Evolutionary conservation across 2,329 filamentous ascomycete species (phyloP), one percentile per base, ranked within the genome.

Genomic region (Metarhizium sp.): DNA sequence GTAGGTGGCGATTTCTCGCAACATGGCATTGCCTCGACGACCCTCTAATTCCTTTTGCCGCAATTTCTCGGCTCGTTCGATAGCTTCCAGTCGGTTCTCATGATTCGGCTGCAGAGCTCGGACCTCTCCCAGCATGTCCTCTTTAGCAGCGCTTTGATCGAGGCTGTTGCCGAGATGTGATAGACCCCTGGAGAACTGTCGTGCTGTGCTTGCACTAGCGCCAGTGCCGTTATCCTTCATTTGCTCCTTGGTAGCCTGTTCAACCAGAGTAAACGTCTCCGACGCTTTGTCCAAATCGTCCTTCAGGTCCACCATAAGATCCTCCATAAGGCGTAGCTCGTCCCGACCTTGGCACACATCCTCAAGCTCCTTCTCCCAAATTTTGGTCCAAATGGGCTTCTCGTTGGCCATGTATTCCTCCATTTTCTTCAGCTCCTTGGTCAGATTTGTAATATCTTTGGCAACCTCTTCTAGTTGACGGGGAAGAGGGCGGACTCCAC

Each of bases 171-270:
- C 75, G 52, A 77, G 76, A 60, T 74, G 78, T 50, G 68, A 67
- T 3, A 85, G 70, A 1, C 80, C 80, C 61, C 75, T 77, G 53
- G 79, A 80, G 60, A 85, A 79, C 51, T 78, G 77, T 7, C 79
- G 71, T 18, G 81, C 82, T 5, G 77, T 77, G 49, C 73, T 75
- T 11, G 74, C 73, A 51, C 77, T 75, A 43, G 70, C 69, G 4
- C 73, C 71, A 6, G 80, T 80, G 51, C 81, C 80, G 50, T 75
- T 80, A 58, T 87, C 86, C 68, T 95, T 90, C 72, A 95, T 88
- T 69, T 99, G 94, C 72, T 97, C 91, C 73, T 95, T 96, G n/a
- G 92, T 97, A 8, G 94, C 94, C 72, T 97, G 88, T 72, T 99
- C 94, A 16, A 99, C 94, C 0, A 99, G 81, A 29, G 90, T 88